A percentile compares a stretch with the other conserved stretches of the same genome.
Evolutionary conservation across 1,139 yeast species (phyloP).

Genomic region (Kurtzmaniella natalensis): DNA sequence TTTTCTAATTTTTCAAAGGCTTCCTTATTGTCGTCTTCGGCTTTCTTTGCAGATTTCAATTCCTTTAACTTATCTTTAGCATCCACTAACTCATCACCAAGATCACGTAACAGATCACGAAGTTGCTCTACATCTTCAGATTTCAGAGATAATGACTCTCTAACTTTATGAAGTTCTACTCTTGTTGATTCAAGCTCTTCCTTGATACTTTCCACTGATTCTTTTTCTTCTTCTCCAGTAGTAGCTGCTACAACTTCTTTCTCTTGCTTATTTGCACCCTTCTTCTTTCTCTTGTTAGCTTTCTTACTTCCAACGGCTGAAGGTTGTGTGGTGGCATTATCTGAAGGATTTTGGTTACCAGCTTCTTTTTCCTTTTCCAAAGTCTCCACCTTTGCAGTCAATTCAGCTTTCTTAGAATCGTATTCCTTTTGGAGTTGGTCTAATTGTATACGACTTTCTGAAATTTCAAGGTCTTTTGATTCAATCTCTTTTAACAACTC

Average conservation of each 20-base stretch:
- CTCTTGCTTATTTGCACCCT: not conserved
- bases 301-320: not conserved
- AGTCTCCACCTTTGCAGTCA: not conserved
- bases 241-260: not conserved
- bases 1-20: not conserved
- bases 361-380: constrained; percentile 1
- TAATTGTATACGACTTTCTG: no score
- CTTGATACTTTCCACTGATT: not conserved
- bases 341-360: not conserved
- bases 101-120: constrained; percentile 65
- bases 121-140: constrained; percentile 53
- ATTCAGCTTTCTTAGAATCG: not conserved
- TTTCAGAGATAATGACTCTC: constrained; percentile 22
- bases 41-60: constrained; percentile 7
- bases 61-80: constrained; percentile 36
- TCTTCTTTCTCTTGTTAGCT: constrained; percentile 6
- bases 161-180: constrained; percentile 13
- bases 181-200: not conserved
- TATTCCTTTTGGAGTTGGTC: no score
- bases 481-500: no score
- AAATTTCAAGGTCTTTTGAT: no score
- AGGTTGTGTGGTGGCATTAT: not conserved
- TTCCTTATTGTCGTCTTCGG: not conserved
- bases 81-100: constrained; percentile 72
- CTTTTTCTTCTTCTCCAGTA: not conserved